These are phyloP conservation scores for Tuctoria greenei DNA, from an alignment of 176 grass and related monocot species.

Conservation along the genomic window DNA sequence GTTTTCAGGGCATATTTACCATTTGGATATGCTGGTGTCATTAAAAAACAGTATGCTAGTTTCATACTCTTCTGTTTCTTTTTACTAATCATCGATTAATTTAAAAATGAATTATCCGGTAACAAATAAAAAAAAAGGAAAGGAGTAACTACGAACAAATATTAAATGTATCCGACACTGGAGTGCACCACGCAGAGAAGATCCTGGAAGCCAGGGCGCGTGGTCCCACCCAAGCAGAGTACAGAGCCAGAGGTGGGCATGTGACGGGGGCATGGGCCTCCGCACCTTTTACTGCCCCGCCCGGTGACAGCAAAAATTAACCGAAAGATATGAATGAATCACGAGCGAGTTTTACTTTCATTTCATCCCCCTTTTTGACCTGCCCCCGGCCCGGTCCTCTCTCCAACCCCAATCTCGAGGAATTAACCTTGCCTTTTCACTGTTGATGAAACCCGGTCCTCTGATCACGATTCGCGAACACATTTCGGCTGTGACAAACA, in stretches of 20 bases:
- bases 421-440: constrained; percentile 38
- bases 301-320: constrained; percentile 25
- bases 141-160: too few species aligned
- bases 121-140: too few species aligned
- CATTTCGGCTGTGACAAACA: constrained; percentile 12
- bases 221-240: constrained; percentile 45
- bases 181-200: constrained; percentile 22
- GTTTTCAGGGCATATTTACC: too few species aligned
- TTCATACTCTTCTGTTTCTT: too few species aligned
- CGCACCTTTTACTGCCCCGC: constrained; percentile 43
- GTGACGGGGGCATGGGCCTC: constrained; percentile 51
- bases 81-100: too few species aligned
- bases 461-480: constrained; percentile 19
- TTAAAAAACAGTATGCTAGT: too few species aligned
- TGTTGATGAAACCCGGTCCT: constrained; percentile 24
- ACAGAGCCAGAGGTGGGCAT: constrained; percentile 51
- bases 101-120: too few species aligned
- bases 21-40: too few species aligned
- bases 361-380: constrained; percentile 45
- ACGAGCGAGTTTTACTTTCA: constrained; percentile 41
- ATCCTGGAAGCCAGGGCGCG: background rate
- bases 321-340: constrained; percentile 40
- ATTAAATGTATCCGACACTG: too few species aligned
- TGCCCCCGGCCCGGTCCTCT: constrained; percentile 1
- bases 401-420: constrained; percentile 54